These are phyloP conservation scores for Blastobotrys malaysiensis DNA, from an alignment of 1,139 yeast species.

Conservation along the genomic window DNA sequence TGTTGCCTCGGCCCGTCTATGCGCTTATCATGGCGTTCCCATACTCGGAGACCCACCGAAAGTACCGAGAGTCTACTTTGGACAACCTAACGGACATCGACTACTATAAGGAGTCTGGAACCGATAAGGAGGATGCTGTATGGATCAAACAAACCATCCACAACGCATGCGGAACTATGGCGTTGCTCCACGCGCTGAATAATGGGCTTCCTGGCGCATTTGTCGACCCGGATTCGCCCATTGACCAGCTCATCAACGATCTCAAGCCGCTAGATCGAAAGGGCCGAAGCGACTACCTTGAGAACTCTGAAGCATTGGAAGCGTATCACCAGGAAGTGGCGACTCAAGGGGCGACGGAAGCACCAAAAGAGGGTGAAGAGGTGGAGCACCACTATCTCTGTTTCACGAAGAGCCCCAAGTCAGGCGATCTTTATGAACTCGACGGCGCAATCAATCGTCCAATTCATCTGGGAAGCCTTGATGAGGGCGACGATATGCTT, in stretches of 20 bases:
- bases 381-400: slow-evolving; percentile 75
- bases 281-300: slow-evolving; percentile 46
- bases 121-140: slow-evolving; percentile 27
- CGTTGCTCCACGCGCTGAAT: slow-evolving; percentile 66
- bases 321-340: slow-evolving; percentile 56
- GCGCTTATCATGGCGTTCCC: slow-evolving; percentile 82
- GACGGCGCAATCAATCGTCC: slow-evolving; percentile 89
- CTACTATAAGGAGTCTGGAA: slow-evolving; percentile 26
- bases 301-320: slow-evolving; percentile 42
- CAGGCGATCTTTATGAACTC: slow-evolving; percentile 58
- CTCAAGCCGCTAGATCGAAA: slow-evolving; percentile 28
- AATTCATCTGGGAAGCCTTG: slow-evolving; percentile 50
- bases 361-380: slow-evolving; percentile 64
- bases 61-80: slow-evolving; percentile 40
- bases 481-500: slow-evolving; percentile 45
- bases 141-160: slow-evolving; percentile 85
- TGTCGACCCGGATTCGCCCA: slow-evolving; percentile 30
- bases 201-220: slow-evolving; percentile 48
- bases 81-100: slow-evolving; percentile 20
- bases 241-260: slow-evolving; percentile 30
- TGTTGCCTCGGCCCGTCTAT: slow-evolving; percentile 74
- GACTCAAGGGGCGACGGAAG: slow-evolving; percentile 67
- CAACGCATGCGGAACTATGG: slow-evolving; percentile 93
- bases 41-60: slow-evolving; percentile 56
- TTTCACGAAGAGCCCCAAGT: slow-evolving; percentile 48